Conservation (phyloP, 306 rosid genomes). For the Begonia loranthoides region DNA sequence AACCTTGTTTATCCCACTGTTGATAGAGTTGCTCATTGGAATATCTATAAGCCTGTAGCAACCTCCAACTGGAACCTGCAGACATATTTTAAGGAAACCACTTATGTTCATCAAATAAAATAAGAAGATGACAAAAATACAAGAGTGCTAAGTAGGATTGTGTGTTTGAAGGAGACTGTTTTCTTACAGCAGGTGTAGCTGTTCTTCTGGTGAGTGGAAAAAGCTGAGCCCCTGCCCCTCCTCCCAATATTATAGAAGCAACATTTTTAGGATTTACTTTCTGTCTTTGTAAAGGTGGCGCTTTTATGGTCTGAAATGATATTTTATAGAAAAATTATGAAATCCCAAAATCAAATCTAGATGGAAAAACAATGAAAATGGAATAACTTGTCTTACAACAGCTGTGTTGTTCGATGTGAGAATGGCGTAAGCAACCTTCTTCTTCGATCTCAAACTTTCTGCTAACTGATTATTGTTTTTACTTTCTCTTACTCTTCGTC, state of each 20-base stretch:
- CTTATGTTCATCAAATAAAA: too few relatives aligned
- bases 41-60: conserved; percentile 40
- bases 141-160: too few relatives aligned
- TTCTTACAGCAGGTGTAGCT: conserved; percentile 84
- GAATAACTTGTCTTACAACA: conserved; percentile 27
- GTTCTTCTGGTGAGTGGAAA: conserved; percentile 75
- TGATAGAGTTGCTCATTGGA: conserved; percentile 40
- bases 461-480: conserved; percentile 23
- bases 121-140: too few relatives aligned
- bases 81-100: not conserved
- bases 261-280: conserved; percentile 65
- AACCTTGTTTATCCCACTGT: conserved; percentile 35
- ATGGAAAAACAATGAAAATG: not conserved
- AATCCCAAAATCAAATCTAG: not conserved
- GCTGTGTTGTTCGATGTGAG: conserved; percentile 40
- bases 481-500: conserved; percentile 45
- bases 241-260: conserved; percentile 77
- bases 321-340: not conserved
- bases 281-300: conserved; percentile 34
- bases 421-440: conserved; percentile 40
- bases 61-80: conserved; percentile 44
- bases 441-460: conserved; percentile 24
- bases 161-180: not conserved
- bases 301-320: conserved; percentile 42
- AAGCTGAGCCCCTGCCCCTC: conserved; percentile 68